Base-by-base conservation (phyloP, 768 basidiomycete genomes). In the Trametes coccinea region DNA sequence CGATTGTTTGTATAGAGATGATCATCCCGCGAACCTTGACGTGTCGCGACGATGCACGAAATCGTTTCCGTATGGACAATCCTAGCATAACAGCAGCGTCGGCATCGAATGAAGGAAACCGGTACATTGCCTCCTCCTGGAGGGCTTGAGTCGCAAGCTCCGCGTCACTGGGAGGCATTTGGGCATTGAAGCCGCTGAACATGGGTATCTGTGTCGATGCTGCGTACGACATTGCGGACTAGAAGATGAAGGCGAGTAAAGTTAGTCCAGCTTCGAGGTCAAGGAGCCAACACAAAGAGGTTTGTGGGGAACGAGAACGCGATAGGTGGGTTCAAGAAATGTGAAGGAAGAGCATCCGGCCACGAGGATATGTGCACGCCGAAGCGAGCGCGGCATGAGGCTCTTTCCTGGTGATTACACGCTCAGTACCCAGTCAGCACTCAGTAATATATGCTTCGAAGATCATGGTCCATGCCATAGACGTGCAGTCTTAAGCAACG, bases 51-150 rank as follows among this genome's bases (percentile, higher is more conserved):
- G 86, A 84, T 29, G 82, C 82, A 59, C 91, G 84, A 66, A 93
- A 93, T n/a, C 92, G 83, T 73, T 93, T 93, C 64, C 92, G 84
- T 52, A 93, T 74, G 2, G 90, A 92, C 53, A 92, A 82, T 6
- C 86, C 86, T 30, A 93, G 79, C 16, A 90, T 92, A 55, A 93
- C 84, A 13, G 92, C 92, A 66, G 93, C 92, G 39, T 84, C 80
- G 8, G 90, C 85, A 33, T 83, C 83, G 74, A 93, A 93, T 27
- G 88, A 81, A 0, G 83, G 76, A 68, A 93, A 93, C 53, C 89
- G 87, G 69, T 84, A 87, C 64, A 64, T 78, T 40, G 82, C 78
- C 76, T 93, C 92, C 63, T 93, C 90, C 48, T 77, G 73, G 67
- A 93, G 78, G 11, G 87, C 79, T 71, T 90, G 84, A 34, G 82